phyloP scores from a whole-genome alignment of 208 protist species.

The Crithidia sp. region DNA sequence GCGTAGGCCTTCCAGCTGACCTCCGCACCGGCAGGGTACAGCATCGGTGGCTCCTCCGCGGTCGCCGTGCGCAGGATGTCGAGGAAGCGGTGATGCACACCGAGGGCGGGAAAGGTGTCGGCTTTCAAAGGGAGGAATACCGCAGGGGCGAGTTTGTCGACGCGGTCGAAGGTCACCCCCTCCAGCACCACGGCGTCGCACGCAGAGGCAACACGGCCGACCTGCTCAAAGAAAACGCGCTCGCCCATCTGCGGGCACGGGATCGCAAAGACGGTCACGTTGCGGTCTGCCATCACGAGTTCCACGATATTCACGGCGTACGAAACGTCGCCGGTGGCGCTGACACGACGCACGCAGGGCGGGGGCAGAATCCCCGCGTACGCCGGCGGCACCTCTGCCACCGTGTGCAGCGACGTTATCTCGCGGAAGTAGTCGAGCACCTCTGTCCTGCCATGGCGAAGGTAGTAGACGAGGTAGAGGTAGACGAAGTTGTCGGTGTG shows the following conservation, averaged over 20 bases:
- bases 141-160: constrained; percentile 73
- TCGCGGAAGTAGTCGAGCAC: constrained; percentile 69
- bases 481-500: constrained; percentile 70
- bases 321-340: constrained; percentile 28
- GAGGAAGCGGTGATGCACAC: constrained; percentile 81
- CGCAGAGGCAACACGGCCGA: constrained; percentile 49
- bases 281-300: constrained; percentile 50
- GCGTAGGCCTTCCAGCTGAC: constrained; percentile 48
- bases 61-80: constrained; percentile 61
- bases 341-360: constrained; percentile 54
- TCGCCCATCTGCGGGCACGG: constrained; percentile 74
- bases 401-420: constrained; percentile 61
- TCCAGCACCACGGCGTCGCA: constrained; percentile 81
- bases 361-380: constrained; percentile 72
- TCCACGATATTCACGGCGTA: constrained; percentile 78
- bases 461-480: constrained; percentile 58
- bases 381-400: constrained; percentile 72
- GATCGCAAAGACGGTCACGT: constrained; percentile 68
- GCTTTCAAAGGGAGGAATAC: constrained; percentile 73
- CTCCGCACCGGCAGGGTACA: constrained; percentile 69
- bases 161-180: constrained; percentile 68
- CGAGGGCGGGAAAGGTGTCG: constrained; percentile 82
- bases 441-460: constrained; percentile 40
- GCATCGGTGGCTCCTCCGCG: constrained; percentile 68
- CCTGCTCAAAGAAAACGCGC: constrained; percentile 57